phyloP scores from a whole-genome alignment of 176 grass and related monocot species.

The Triticum monococcum region DNA sequence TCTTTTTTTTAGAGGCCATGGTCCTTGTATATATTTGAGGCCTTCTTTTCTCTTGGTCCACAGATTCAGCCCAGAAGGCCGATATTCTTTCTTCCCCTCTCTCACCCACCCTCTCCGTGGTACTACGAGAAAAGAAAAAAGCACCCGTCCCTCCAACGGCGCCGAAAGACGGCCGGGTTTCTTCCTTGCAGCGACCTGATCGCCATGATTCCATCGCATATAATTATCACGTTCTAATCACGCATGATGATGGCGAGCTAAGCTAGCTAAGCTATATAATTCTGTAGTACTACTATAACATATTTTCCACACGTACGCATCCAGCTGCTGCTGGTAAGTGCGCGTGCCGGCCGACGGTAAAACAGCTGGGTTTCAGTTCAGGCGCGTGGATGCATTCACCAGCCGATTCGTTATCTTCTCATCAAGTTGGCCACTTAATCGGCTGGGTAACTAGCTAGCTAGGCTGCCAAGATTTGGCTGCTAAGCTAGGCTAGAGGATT shows the following conservation, averaged over 20 bases:
- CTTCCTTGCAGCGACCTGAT: background rate
- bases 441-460: too few species aligned
- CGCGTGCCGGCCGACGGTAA: background rate
- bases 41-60: background rate
- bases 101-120: background rate
- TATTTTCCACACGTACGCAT: background rate
- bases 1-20: background rate
- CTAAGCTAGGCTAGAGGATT: background rate
- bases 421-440: background rate
- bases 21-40: slow-evolving; percentile 32
- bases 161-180: background rate
- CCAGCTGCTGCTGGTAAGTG: background rate
- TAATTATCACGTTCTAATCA: background rate
- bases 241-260: background rate
- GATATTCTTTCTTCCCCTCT: background rate
- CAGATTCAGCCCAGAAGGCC: slow-evolving; percentile 27
- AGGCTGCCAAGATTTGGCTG: too few species aligned
- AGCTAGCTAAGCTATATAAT: background rate
- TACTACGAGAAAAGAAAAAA: slow-evolving; percentile 11
- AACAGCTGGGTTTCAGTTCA: background rate
- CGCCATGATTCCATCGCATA: background rate
- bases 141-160: background rate
- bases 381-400: too few species aligned
- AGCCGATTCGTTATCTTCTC: background rate
- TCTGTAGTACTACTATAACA: too few species aligned